Evolutionary conservation across 352 stramenopile species (phyloP), one percentile per base, ranked within the genome.

Genomic region (Elongisporangium anandrum): DNA sequence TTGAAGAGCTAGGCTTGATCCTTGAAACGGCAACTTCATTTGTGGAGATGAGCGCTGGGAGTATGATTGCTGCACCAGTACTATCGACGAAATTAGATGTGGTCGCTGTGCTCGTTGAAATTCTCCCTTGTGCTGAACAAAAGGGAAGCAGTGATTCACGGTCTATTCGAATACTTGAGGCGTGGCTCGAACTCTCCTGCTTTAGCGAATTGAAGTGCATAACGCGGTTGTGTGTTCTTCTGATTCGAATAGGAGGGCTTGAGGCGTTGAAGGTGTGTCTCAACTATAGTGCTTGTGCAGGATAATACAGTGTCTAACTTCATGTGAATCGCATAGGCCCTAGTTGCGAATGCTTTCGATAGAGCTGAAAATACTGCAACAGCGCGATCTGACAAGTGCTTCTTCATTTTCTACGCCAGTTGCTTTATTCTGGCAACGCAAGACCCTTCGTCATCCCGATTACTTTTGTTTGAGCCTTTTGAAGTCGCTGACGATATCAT

Each of bases 241-340:
- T 87, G 16, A 52, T 70, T 15, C 66, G 51, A 48, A 23, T 82
- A 4, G 75, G 75, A 49, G 75, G 73, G 26, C 45, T 67, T 20
- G 52, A 56, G 17, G 73, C 67, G 45, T 49, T 87, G 2, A 79
- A 85, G 77, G 77, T 84, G 53, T 16, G 68, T 67, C 4, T 52
- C 4, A 23, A 21, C 21, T 50, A 15, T 8, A 19, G 22, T 48
- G 34, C 13, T 54, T n/a, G 47, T 17, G n/a, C 34, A 5, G 48
- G 34, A 9, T 39, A 17, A 41, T 24, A 12, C 38, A 21, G 56
- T 22, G n/a, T 23, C 60, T 57, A 49, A 57, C 51, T n/a, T 9
- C 50, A 61, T 50, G 16, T 41, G 38, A 8, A 20, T 57, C 12
- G 6, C 12, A 26, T 80, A 68, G 54, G 54, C 15, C 55, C 80